Percentiles rank a stretch among this genome's conserved stretches.
Conservation (phyloP, 2,329 filamentous ascomycete species). For the Cryphonectria radicalis region DNA sequence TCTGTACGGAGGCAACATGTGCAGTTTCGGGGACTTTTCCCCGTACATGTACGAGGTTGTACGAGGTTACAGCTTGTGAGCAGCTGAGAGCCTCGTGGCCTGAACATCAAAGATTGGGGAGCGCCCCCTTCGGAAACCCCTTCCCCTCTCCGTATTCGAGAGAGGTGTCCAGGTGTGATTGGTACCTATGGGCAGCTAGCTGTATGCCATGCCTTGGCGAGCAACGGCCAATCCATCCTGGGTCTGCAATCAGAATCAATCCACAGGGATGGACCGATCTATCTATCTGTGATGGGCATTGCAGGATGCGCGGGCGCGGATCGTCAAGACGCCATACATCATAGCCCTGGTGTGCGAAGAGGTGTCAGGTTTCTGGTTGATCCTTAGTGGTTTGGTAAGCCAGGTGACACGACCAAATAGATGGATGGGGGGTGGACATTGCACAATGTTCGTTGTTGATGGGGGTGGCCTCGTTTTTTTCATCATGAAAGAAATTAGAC, state of each 20-base stretch:
- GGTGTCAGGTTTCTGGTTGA: not conserved
- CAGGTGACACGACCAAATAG: not conserved
- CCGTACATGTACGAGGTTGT: slow-evolving; percentile 1
- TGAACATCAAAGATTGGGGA: not conserved
- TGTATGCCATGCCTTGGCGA: not conserved
- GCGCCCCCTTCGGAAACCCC: not conserved
- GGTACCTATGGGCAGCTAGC: not conserved
- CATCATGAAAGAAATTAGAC: slow-evolving; percentile 11
- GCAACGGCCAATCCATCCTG: not conserved
- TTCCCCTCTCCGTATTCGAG: not conserved
- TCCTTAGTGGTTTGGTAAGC: not conserved
- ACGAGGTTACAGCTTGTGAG: not conserved
- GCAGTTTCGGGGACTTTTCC: not conserved
- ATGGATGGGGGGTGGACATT: not conserved
- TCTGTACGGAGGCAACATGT: not conserved
- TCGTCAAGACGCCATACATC: not conserved
- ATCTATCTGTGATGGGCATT: not conserved
- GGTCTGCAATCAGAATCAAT: slow-evolving; percentile 1
- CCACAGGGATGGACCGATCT: not conserved
- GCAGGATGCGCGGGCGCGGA: not conserved
- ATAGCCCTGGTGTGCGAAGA: not conserved
- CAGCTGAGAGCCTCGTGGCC: not conserved
- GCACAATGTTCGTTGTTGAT: slow-evolving; percentile 4
- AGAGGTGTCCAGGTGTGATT: not conserved
- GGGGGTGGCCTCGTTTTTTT: slow-evolving; percentile 7